These are phyloP conservation scores for Pulveroboletus sp. DNA, from an alignment of 768 basidiomycete species.

Conservation along the genomic window DNA sequence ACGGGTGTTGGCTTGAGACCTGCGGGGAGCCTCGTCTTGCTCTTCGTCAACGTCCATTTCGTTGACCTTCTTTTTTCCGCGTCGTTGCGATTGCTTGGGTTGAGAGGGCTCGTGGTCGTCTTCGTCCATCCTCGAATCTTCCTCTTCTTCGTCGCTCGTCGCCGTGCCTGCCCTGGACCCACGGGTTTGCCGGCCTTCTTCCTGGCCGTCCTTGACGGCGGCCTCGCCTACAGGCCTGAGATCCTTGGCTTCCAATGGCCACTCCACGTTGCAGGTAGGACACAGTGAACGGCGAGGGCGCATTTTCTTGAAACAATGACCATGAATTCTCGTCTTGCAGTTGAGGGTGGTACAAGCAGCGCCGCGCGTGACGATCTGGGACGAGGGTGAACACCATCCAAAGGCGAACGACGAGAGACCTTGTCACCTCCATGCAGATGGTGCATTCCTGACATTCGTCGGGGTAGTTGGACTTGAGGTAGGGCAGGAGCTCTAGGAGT, in stretches of 20 bases:
- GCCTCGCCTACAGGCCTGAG: constrained; percentile 64
- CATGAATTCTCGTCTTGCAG: constrained; percentile 63
- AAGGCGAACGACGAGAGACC: constrained; percentile 6
- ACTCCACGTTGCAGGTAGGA: constrained; percentile 54
- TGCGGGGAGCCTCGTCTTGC: constrained; percentile 19
- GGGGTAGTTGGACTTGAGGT: constrained; percentile 68
- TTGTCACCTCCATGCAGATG: constrained; percentile 71
- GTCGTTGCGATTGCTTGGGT: constrained; percentile 24
- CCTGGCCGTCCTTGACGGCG: constrained; percentile 61
- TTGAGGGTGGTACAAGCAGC: constrained; percentile 55
- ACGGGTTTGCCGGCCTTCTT: constrained; percentile 36
- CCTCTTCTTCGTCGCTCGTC: constrained; percentile 40
- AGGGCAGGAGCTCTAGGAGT: constrained; percentile 66
- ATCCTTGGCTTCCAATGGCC: constrained; percentile 51
- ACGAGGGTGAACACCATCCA: background rate
- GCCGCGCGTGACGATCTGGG: constrained; percentile 66
- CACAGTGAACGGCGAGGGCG: constrained; percentile 45
- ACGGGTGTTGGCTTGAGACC: constrained; percentile 13
- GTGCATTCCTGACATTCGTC: constrained; percentile 71
- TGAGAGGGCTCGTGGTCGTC: constrained; percentile 33
- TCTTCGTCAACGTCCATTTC: constrained; percentile 45
- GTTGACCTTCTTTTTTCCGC: constrained; percentile 27
- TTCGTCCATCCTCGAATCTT: constrained; percentile 34
- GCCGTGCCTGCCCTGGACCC: constrained; percentile 34
- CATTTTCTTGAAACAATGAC: constrained; percentile 57